phyloP scores from a whole-genome alignment of 805 yeast genomes.

The Saccharomycopsis fibuligera region DNA sequence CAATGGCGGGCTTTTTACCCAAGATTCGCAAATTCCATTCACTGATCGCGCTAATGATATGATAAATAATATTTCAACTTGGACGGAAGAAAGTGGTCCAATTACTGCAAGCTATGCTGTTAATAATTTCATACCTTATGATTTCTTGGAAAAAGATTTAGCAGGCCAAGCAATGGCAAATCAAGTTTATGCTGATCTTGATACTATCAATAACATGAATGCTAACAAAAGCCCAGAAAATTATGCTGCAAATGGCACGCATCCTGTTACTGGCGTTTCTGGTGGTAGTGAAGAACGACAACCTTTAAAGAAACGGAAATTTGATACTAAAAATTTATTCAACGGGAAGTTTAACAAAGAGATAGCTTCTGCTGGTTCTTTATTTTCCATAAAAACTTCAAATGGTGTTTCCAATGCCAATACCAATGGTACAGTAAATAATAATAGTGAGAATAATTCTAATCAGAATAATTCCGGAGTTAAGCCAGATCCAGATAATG shows the following conservation, averaged over 20 bases:
- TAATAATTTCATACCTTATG: constrained; percentile 15
- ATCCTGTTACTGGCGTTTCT: not conserved
- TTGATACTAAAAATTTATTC: constrained; percentile 15
- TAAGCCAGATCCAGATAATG: too few species aligned
- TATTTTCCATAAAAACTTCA: not conserved
- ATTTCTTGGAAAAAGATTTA: constrained; percentile 21
- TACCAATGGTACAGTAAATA: not conserved
- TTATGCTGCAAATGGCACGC: too few species aligned
- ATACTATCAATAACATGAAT: not conserved
- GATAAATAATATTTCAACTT: constrained; percentile 54
- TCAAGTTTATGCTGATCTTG: not conserved
- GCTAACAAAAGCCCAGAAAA: not conserved
- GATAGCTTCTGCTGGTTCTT: not conserved
- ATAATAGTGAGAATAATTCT: not conserved
- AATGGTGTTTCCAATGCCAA: not conserved
- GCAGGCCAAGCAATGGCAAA: not conserved
- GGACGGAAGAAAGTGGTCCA: constrained; percentile 47
- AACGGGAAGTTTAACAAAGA: constrained; percentile 12
- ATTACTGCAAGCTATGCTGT: constrained; percentile 22
- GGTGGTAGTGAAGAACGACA: not conserved
- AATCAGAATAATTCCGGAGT: not conserved
- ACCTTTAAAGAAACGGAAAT: constrained; percentile 7
- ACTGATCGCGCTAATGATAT: constrained; percentile 47
- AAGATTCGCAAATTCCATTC: constrained; percentile 21
- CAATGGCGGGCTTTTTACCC: not conserved